phyloP scores from a whole-genome alignment of 306 rosid genomes.

The Fragaria iinumae region DNA sequence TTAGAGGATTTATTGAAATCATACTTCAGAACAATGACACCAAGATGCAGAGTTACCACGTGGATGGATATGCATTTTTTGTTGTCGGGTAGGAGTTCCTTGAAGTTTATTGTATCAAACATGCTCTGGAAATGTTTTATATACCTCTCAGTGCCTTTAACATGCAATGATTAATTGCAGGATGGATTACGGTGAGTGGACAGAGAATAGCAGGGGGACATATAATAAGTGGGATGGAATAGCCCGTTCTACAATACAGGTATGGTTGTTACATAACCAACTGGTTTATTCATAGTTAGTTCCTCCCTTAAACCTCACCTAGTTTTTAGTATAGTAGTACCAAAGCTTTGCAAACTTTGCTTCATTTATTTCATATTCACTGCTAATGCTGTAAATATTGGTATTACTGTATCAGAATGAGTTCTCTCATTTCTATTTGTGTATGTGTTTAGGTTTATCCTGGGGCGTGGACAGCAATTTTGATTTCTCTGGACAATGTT shows the following conservation, averaged over 20 bases:
- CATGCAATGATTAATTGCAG: conserved; percentile 39
- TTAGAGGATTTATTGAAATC: conserved; percentile 88
- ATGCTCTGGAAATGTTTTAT: neutral
- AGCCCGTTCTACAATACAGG: conserved; percentile 87
- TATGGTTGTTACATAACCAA: conserved; percentile 16
- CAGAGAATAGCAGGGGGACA: conserved; percentile 92
- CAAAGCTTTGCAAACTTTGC: neutral
- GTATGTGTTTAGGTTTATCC: conserved; percentile 66
- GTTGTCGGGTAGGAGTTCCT: conserved; percentile 71
- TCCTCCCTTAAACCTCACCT: conserved; percentile 3
- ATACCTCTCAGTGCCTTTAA: conserved; percentile 7
- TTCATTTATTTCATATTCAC: too few species aligned
- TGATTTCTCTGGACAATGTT: conserved; percentile 89
- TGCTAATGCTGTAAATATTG: too few species aligned
- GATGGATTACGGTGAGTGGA: conserved; percentile 98
- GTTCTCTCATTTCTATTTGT: neutral
- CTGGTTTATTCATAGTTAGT: conserved; percentile 2
- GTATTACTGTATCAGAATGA: neutral
- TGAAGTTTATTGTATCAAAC: neutral
- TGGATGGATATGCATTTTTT: conserved; percentile 89
- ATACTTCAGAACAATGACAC: conserved; percentile 90
- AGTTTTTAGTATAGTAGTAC: neutral
- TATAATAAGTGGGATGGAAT: conserved; percentile 99
- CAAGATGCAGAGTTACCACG: conserved; percentile 83
- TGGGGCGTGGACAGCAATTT: conserved; percentile 91